Percentiles rank a stretch among this genome's conserved stretches.
Conservation (phyloP, 2,329 filamentous ascomycete species). For the Alternaria sp. region DNA sequence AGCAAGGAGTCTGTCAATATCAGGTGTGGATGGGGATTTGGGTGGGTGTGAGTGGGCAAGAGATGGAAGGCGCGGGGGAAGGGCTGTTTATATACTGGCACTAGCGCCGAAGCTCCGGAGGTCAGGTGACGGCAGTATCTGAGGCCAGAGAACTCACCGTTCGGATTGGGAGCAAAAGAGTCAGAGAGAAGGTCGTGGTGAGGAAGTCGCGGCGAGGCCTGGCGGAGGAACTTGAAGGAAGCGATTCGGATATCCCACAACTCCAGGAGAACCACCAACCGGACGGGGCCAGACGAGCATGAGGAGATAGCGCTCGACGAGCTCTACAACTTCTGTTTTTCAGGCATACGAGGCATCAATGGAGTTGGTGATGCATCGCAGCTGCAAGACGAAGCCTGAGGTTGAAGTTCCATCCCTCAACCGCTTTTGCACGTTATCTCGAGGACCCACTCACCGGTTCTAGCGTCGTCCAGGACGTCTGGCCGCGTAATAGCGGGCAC, state of each 20-base stretch:
- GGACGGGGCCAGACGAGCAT: constrained; percentile 4
- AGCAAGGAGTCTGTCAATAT: constrained; percentile 19
- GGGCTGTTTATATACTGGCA: constrained; percentile 16
- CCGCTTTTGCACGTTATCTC: constrained; percentile 8
- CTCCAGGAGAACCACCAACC: constrained; percentile 5
- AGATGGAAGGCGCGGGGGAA: constrained; percentile 17
- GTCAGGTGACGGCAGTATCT: constrained; percentile 20
- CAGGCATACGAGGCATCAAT: background rate
- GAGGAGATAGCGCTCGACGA: constrained; percentile 27
- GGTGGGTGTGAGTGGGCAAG: constrained; percentile 11
- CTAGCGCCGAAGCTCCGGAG: background rate
- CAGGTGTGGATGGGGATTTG: constrained; percentile 3
- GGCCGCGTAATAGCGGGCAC: constrained; percentile 15
- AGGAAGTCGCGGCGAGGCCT: constrained; percentile 1
- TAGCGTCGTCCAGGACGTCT: constrained; percentile 8
- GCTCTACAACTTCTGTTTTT: constrained; percentile 24
- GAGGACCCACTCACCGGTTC: constrained; percentile 12
- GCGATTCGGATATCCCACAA: background rate
- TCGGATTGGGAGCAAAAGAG: constrained; percentile 7
- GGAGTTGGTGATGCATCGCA: constrained; percentile 22
- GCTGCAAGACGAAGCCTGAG: constrained; percentile 17
- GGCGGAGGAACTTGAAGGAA: constrained; percentile 1
- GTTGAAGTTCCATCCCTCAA: constrained; percentile 24
- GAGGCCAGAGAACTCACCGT: constrained; percentile 13
- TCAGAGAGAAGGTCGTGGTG: constrained; percentile 1